phyloP scores from a whole-genome alignment of 1,284 basidiomycete genomes.

The Irpex rosettiformis region DNA sequence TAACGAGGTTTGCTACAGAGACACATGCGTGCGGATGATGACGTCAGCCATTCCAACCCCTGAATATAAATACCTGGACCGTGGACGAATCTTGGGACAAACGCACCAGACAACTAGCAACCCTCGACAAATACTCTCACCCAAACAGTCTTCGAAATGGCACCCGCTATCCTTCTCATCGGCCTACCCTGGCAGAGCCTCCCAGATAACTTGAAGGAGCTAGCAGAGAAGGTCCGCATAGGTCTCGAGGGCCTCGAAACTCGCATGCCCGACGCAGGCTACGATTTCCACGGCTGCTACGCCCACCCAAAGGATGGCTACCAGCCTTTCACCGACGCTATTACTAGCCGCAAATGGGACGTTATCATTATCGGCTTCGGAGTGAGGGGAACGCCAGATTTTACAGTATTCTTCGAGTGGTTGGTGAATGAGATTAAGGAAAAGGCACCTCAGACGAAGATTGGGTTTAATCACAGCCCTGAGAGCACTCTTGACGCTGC shows the following conservation, averaged over 20 bases:
- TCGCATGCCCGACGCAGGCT: background rate
- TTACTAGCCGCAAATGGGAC: slow-evolving; percentile 2
- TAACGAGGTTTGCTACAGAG: no score
- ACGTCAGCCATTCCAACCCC: background rate
- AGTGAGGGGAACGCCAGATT: background rate
- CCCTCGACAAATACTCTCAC: background rate
- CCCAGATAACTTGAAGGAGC: background rate
- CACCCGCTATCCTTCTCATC: background rate
- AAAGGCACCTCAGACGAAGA: background rate
- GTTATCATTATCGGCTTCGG: background rate
- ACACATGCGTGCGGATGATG: background rate
- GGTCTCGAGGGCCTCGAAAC: background rate
- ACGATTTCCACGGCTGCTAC: background rate
- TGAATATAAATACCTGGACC: no score
- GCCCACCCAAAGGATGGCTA: background rate
- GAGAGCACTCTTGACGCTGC: background rate
- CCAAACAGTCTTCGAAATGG: background rate
- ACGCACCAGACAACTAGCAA: background rate
- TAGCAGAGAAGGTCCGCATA: background rate
- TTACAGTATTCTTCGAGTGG: slow-evolving; percentile 1
- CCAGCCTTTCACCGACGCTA: background rate
- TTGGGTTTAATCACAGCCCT: background rate
- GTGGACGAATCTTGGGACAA: no score
- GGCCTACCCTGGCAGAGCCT: background rate
- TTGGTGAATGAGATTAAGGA: background rate